These are phyloP conservation scores for Thinopyrum obtusiflorum DNA, from an alignment of 202 grass and related monocot genomes.

Conservation along the genomic window DNA sequence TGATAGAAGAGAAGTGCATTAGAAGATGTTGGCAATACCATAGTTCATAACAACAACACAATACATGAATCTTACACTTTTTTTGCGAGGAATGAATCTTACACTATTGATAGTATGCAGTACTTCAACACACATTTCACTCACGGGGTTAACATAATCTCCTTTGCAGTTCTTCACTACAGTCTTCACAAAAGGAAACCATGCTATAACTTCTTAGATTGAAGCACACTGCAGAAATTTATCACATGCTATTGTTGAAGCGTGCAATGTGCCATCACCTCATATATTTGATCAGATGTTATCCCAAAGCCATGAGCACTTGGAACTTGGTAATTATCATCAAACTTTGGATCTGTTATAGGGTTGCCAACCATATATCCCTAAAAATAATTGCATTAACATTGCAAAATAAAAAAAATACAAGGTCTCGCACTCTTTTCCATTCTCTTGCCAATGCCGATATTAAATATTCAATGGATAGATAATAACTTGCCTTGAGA, in stretches of 20 bases:
- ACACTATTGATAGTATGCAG: constrained; percentile 18
- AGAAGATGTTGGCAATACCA: neutral
- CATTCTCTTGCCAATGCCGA: neutral
- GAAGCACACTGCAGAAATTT: neutral
- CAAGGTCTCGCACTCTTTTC: neutral
- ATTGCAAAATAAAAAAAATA: neutral
- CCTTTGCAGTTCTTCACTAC: constrained; percentile 1
- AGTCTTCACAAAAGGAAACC: neutral
- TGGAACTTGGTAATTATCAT: constrained; percentile 17
- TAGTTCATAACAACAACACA: neutral
- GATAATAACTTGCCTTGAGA: constrained; percentile 41
- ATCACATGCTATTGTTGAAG: neutral
- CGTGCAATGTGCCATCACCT: neutral
- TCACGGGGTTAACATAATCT: constrained; percentile 13
- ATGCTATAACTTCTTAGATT: neutral
- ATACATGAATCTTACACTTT: neutral
- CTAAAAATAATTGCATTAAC: neutral
- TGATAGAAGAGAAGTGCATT: neutral
- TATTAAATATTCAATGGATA: neutral
- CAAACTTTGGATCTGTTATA: constrained; percentile 19
- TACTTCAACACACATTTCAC: constrained; percentile 16
- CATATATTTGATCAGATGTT: constrained; percentile 49
- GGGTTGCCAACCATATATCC: constrained; percentile 57
- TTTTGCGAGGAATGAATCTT: too few relatives aligned
- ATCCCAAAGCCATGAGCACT: constrained; percentile 50